Percentiles rank a stretch among this genome's conserved stretches.
These are phyloP conservation scores for Phtheirospermum japonicum DNA, from an alignment of 257 asterid species.

Conservation along the genomic window DNA sequence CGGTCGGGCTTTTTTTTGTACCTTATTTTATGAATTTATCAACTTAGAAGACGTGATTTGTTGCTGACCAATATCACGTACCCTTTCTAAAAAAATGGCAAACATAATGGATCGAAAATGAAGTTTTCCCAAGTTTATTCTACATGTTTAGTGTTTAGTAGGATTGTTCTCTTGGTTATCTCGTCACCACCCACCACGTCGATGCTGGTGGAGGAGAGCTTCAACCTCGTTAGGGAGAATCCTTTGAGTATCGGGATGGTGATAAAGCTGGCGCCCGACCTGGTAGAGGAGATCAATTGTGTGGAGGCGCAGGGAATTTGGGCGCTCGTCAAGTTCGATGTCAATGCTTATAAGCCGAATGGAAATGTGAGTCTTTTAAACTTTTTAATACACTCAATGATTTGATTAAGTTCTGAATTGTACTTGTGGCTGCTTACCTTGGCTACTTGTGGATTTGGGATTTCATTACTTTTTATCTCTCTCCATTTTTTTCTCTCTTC, in stretches of 20 bases:
- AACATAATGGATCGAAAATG: too few relatives aligned
- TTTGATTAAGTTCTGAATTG: conserved; percentile 25
- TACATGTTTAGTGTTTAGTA: too few relatives aligned
- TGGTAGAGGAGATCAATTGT: conserved; percentile 98
- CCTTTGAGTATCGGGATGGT: conserved; percentile 88
- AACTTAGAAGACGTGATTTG: too few relatives aligned
- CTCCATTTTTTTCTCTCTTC: too few relatives aligned
- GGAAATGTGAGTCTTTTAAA: conserved; percentile 78
- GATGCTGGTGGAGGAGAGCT: conserved; percentile 62
- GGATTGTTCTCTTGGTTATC: too few relatives aligned
- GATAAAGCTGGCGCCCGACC: conserved; percentile 78
- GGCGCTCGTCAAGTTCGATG: conserved; percentile 81
- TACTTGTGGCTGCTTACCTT: conserved; percentile 10
- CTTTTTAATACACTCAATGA: conserved; percentile 19
- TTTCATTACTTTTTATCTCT: too few relatives aligned
- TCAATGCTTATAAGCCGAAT: conserved; percentile 57
- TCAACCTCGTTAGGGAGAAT: conserved; percentile 71
- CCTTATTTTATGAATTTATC: too few relatives aligned
- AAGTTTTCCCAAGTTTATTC: too few relatives aligned
- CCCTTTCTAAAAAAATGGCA: too few relatives aligned
- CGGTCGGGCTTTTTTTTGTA: too few relatives aligned
- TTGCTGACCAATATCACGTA: too few relatives aligned
- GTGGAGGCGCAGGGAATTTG: conserved; percentile 72
- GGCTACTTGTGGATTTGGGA: conserved; percentile 8
- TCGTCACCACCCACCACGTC: conserved; percentile 43